Evolutionary conservation across 805 yeast species (phyloP), one percentile per base, ranked within the genome.

Genomic region (Ogataea populi-albae): DNA sequence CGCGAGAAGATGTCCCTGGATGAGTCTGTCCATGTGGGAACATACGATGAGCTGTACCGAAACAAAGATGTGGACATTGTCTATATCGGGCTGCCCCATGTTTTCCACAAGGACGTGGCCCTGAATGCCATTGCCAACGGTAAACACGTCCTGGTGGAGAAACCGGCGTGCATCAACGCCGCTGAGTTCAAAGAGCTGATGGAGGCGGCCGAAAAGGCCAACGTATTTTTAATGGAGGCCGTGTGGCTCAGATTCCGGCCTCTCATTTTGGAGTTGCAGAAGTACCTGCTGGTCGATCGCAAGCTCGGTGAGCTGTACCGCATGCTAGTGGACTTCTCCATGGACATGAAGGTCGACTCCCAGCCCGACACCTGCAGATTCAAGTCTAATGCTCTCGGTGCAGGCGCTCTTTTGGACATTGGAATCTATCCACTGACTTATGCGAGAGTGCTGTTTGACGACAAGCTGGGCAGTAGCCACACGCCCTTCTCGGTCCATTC

Each of bases 221-320:
- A 62, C 3, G 49, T 63, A 25, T 73, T 69, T 39, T 56, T 77
- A 22, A 70, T 77, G 78, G 82, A 77, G 51, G 82, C 73, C 4
- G 68, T 71, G 34, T 73, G 79, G 79, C 66, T 77, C 5, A 57
- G 76, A 29, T 72, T 68, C 43, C 68, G 71, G 57, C 81, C 81
- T 2, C 41, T 71, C 3, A 50, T 66, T 15, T 43, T 49, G 16
- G 54, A 58, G 34, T 53, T 69, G 28, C 50, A 62, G 37, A 40
- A 61, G 22, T 53, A 59, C 35, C 40, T 74, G 14, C 62, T 59
- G 40, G 59, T 63, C 18, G 64, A 69, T 17, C 62, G 63, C 35
- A 52, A 60, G 9, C 46, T 75, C 29, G 82, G 82, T 6, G 66
- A 66, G 11, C 55, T 73, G 11, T 56, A 56, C 43, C 58, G 78